A percentile compares a stretch with the other conserved stretches of the same genome.
Evolutionary conservation across 345 rosid species (phyloP).

Genomic region (Salix udensis): DNA sequence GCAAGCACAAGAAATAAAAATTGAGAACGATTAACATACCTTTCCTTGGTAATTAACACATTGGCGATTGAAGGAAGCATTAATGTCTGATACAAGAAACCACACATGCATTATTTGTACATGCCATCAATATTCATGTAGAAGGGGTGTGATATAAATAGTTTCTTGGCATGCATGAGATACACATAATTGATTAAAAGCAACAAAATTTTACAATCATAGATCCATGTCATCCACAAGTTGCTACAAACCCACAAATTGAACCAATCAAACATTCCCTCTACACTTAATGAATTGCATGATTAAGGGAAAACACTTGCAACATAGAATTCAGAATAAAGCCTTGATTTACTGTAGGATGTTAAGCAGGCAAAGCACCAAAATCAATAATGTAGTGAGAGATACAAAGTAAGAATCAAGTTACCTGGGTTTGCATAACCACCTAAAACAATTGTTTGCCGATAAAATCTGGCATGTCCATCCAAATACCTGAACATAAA

Average conservation of each 20-base stretch:
- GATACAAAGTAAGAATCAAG: slow-evolving; percentile 7
- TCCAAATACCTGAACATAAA: slow-evolving; percentile 69
- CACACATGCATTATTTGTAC: slow-evolving; percentile 8
- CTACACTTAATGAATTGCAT: neutral
- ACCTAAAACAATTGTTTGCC: slow-evolving; percentile 74
- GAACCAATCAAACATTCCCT: neutral
- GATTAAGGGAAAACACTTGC: neutral
- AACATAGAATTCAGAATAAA: neutral
- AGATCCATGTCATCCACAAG: neutral
- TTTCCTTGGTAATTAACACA: slow-evolving; percentile 77
- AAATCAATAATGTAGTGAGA: neutral
- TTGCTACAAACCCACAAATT: neutral
- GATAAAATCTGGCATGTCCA: slow-evolving; percentile 65
- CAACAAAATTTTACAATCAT: neutral
- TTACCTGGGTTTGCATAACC: slow-evolving; percentile 79
- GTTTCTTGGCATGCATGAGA: neutral
- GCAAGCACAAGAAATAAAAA: slow-evolving; percentile 3
- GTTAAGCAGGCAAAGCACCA: neutral
- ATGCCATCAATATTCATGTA: neutral
- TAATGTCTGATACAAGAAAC: slow-evolving; percentile 58
- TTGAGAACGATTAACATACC: slow-evolving; percentile 37
- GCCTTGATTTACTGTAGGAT: neutral
- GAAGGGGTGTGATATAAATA: neutral
- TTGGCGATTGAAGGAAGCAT: slow-evolving; percentile 62
- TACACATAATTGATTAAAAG: neutral